A percentile compares a stretch with the other conserved stretches of the same genome.
These are phyloP conservation scores for Thamnidium elegans DNA, from an alignment of 192 early-diverging fungal genomes.

Conservation along the genomic window DNA sequence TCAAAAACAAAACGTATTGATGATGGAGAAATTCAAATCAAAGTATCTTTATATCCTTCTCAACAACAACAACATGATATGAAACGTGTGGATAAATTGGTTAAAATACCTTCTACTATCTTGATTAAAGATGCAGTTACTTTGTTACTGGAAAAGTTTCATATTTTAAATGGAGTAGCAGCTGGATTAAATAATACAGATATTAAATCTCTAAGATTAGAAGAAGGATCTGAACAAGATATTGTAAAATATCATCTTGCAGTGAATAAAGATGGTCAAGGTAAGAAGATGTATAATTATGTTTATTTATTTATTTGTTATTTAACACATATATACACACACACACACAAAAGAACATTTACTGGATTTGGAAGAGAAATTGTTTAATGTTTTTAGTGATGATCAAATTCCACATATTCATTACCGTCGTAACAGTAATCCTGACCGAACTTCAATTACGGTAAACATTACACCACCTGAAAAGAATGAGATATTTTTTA, in stretches of 20 bases:
- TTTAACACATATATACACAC: background rate
- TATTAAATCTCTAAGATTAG: slow-evolving; percentile 2
- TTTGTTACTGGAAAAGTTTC: slow-evolving; percentile 44
- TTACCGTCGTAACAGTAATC: slow-evolving; percentile 22
- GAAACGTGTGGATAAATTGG: slow-evolving; percentile 7
- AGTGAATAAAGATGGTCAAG: slow-evolving; percentile 18
- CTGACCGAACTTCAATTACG: slow-evolving; percentile 25
- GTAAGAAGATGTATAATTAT: background rate
- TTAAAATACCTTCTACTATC: slow-evolving; percentile 27
- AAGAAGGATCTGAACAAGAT: slow-evolving; percentile 15
- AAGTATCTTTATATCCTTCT: slow-evolving; percentile 10
- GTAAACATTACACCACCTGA: slow-evolving; percentile 5
- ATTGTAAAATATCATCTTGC: slow-evolving; percentile 24
- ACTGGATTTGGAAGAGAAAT: slow-evolving; percentile 10
- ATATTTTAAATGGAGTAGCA: slow-evolving; percentile 16
- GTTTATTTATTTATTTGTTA: background rate
- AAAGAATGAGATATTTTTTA: slow-evolving; percentile 3
- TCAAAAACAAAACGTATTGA: slow-evolving; percentile 15
- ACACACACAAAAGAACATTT: slow-evolving; percentile 19
- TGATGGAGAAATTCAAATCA: slow-evolving; percentile 26
- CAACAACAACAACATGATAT: background rate
- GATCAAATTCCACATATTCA: slow-evolving; percentile 5
- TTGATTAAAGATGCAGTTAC: slow-evolving; percentile 41
- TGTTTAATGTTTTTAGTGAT: slow-evolving; percentile 20
- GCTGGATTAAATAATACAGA: background rate